Conservation (phyloP, 331 rosid species). For the Quercus lobata region DNA sequence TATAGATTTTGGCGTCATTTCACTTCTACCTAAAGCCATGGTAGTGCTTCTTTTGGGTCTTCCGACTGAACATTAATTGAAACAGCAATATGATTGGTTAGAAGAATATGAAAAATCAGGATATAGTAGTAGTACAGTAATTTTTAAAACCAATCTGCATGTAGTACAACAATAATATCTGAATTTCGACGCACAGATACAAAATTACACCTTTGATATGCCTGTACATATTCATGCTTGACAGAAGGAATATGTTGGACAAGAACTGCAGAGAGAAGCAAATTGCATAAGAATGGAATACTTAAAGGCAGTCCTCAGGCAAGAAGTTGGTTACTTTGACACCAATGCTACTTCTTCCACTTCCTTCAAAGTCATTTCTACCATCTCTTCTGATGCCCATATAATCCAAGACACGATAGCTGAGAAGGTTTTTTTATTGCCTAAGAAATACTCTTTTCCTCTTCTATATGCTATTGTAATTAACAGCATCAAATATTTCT, state of each 20-base stretch:
- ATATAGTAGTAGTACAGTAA: too few relatives aligned
- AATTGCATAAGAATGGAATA: slow-evolving; percentile 65
- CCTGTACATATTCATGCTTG: background rate
- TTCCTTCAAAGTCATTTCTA: slow-evolving; percentile 61
- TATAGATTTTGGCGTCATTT: too few relatives aligned
- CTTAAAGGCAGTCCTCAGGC: slow-evolving; percentile 61
- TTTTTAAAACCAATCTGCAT: background rate
- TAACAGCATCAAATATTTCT: slow-evolving; percentile 5
- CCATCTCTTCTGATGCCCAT: slow-evolving; percentile 72
- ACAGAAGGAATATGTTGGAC: slow-evolving; percentile 86
- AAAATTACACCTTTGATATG: background rate
- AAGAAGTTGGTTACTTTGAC: slow-evolving; percentile 82
- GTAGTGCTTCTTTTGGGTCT: too few relatives aligned
- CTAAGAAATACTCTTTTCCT: background rate
- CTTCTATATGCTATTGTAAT: background rate
- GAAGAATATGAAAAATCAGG: too few relatives aligned
- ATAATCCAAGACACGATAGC: slow-evolving; percentile 63
- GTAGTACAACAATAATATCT: background rate
- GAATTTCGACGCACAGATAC: background rate
- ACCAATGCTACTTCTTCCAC: slow-evolving; percentile 47
- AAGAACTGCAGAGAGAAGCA: slow-evolving; percentile 76
- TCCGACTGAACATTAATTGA: too few relatives aligned
- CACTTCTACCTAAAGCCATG: too few relatives aligned
- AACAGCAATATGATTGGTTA: too few relatives aligned
- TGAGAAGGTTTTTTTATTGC: slow-evolving; percentile 51